Base-by-base conservation (phyloP, 2,329 filamentous ascomycete genomes). In the Botrytis tulipae region DNA sequence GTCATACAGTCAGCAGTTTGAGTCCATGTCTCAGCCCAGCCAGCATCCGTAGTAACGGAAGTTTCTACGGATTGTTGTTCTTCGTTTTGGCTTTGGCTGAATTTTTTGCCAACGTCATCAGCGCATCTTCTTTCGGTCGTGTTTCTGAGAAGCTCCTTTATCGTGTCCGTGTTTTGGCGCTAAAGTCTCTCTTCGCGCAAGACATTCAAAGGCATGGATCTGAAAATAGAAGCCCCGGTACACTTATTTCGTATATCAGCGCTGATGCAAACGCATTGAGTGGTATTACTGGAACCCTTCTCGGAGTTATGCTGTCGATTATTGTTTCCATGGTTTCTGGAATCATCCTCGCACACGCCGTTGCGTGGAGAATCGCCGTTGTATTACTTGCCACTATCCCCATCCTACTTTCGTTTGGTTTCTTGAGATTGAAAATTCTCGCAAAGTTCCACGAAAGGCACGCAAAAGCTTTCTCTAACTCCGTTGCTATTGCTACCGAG, bases 321-420 rank as follows among this genome's bases (percentile, higher is more conserved):
- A 78, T 86, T 5, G 86, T 93, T 76, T 93, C 92, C 80, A 88
- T 93, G 59, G 76, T 93, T 16, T 88, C 87, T 0, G 91, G 89
- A 2, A 90, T 94, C 71, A 87, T 91, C 46, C 80, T 93, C 18
- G 89, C 91, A 0, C 90, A 92, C 75, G 88, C 92, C 63, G 85
- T 94, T 67, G 90, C 90, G 6, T 94, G 92, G 92, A 91, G 88
- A 79, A 92, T 94, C 73, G 91, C 91, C 0, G 81, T 94, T 18
- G 91, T 94, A 35, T 86, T 93, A 12, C 84, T 94, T 0, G 91
- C 89, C 6, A 93, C 90, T 0, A 89, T 90, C 32, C 67, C 67
- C 12, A n/a, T 70, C 42, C 40, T 70, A 29, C 54, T 70, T 37
- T 40, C 35, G 60, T 59, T 40, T 18, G 67, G 67, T n/a, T 70